Base-by-base conservation (phyloP, 2,329 filamentous ascomycete species). In the Phialocephala sp. region DNA sequence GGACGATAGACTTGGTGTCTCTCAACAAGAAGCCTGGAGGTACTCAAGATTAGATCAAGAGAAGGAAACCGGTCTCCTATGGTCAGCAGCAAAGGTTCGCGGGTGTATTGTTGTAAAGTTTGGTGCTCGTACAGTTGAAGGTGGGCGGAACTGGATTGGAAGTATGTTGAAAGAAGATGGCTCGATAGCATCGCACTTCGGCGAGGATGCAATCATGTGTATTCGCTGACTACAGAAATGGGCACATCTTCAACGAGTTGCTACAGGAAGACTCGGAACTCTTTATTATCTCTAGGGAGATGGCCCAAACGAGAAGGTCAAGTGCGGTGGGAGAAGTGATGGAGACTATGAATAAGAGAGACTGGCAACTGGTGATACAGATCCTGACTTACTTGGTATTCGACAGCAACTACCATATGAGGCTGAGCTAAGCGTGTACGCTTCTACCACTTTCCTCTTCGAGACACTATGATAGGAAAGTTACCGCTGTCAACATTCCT, bases 21-120 rank as follows among this genome's bases (percentile, higher is more conserved):
- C 83, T 5, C 77, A 79, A 18, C 70, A 79, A 41, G 82, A 87
- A 66, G 74, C 73, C 50, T 89, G 88, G 87, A 82, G 89, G 60
- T 76, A 77, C 35, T 75, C 75, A 59, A 84, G 90, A 66, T 80
- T 90, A 22, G 75, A 77, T 62, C 81, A 83, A 74, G 91, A 95
- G 76, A 83, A 79, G 67, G 74, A 78, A 11, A 81, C 84, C 58
- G 85, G 85, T 18, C 78, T 97, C 3, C 81, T 94, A 3, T 97
- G 93, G 92, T 94, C 93, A 32, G 92, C 91, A 14, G 91, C 93
- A 15, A 85, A 85, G 32, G 88, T 96, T 39, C 85, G 93, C 61
- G 90, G 92, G 4, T 97, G 94, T 74, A 90, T 95, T 3, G 84
- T 97, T 32, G 90, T 98, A 71, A 98, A 98, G 77, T 96, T 98